Evolutionary conservation across 73 alveolate genomes (phyloP), one percentile per base, ranked within the genome.

Genomic region (Tetrahymena borealis): DNA sequence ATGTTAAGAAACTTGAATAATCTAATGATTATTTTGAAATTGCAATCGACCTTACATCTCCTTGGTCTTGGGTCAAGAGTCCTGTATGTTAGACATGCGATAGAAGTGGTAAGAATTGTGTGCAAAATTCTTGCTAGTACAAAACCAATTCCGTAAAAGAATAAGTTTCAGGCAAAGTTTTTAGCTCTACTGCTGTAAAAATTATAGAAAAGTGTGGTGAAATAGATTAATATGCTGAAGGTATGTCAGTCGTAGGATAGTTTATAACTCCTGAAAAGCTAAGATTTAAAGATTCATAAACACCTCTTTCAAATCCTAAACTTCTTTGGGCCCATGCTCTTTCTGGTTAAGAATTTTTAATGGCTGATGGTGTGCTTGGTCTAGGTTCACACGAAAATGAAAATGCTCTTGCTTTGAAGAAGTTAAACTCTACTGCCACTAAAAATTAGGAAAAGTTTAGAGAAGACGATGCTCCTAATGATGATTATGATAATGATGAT

Each of bases 11-110:
- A 15, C 85, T 60, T 35, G 85, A 60, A 60, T 32, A 32, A 24
- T 60, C 85, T n/a, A 15, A n/a, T 13, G 85, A 60, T 9, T 60
- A 15, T 18, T 60, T 60, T 60, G 85, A 60, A 60, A 13, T 60
- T 3, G 85, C 85, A 3, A 60, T 60, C 1, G 85, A 60, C 28
- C 28, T 60, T 32, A 60, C 85, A 24, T 60, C 85, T 60, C 85
- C 85, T 60, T 60, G 85, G 85, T 60, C 85, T 24, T 60, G 85
- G 85, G 85, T 60, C 20, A 60, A 60, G 85, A 60, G 85, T 60
- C 85, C 85, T 20, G 85, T 60, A 24, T 60, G 85, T n/a, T n/a
- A 60, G 28, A 60, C 85, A 15, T 60, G 85, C 35, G 85, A 60
- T 28, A 32, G 85, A 7, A 60, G 28, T 24, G 85, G 85, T 24